Conservation (phyloP, 2,329 filamentous ascomycete genomes). For the Trichoderma brevicompactum region DNA sequence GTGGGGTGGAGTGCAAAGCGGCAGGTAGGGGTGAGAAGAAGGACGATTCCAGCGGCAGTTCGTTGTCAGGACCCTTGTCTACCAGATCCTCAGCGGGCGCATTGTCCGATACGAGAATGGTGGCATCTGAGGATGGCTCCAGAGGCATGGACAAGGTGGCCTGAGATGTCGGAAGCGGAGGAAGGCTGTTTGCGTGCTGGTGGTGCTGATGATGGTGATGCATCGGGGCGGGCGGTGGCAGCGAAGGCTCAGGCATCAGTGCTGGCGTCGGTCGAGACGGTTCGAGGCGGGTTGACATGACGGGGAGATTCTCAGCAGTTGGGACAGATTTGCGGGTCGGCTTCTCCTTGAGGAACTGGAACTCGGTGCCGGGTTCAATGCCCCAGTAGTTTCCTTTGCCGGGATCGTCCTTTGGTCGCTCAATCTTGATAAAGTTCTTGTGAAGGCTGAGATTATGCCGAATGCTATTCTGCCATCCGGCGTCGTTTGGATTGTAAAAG, state of each 20-base stretch:
- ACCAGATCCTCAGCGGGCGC: constrained; percentile 56
- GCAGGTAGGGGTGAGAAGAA: constrained; percentile 72
- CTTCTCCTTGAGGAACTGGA: constrained; percentile 88
- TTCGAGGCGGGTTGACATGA: constrained; percentile 62
- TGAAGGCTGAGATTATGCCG: constrained; percentile 96
- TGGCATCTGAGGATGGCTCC: constrained; percentile 77
- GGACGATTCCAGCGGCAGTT: constrained; percentile 51
- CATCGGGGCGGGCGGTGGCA: constrained; percentile 51
- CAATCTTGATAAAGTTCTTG: constrained; percentile 95
- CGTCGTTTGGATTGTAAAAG: constrained; percentile 83
- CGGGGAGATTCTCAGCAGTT: constrained; percentile 61
- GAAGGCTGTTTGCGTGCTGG: constrained; percentile 38
- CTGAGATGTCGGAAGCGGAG: constrained; percentile 47
- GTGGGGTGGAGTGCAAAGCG: constrained; percentile 88
- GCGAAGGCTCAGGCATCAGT: constrained; percentile 51
- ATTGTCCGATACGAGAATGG: constrained; percentile 72
- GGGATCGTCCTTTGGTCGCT: constrained; percentile 93
- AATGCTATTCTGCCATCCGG: constrained; percentile 99
- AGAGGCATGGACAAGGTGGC: constrained; percentile 48
- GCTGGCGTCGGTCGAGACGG: constrained; percentile 50
- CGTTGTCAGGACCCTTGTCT: constrained; percentile 50
- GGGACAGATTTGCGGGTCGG: constrained; percentile 62
- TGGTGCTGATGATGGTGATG: constrained; percentile 36
- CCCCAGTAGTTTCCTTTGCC: constrained; percentile 98
- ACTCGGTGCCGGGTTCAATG: constrained; percentile 87